Percentiles rank a stretch among this genome's conserved stretches.
Conservation (phyloP, 371 early-diverging fungal genomes). For the Catenaria anguillulae region DNA sequence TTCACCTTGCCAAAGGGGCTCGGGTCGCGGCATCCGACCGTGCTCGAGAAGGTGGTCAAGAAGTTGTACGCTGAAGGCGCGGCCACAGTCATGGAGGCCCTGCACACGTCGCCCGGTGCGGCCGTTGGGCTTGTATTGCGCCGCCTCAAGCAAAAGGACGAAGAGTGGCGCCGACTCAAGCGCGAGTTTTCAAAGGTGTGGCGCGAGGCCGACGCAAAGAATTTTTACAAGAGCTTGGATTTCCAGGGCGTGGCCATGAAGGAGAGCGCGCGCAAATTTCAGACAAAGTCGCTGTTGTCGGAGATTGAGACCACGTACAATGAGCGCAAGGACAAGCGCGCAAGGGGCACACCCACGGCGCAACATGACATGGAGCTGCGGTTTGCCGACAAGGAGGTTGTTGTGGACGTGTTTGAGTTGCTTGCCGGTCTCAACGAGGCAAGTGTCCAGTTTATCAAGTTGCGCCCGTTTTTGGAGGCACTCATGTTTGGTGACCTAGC, state of each 20-base stretch:
- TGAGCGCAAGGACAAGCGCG: conserved; percentile 6
- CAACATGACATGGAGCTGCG: conserved; percentile 5
- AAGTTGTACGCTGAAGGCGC: conserved; percentile 83
- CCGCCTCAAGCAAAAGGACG: conserved; percentile 93
- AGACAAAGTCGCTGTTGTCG: conserved; percentile 38
- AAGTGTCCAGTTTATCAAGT: background rate
- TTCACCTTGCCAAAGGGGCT: conserved; percentile 59
- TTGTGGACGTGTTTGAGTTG: background rate
- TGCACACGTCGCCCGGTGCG: conserved; percentile 81
- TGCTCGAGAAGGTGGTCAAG: conserved; percentile 78
- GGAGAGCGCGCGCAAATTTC: conserved; percentile 69
- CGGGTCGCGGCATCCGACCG: conserved; percentile 26
- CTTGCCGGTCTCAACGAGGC: background rate
- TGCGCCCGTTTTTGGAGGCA: background rate
- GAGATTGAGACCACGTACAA: conserved; percentile 48
- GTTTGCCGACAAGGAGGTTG: conserved; percentile 6
- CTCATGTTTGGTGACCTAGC: background rate
- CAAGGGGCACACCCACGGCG: conserved; percentile 10
- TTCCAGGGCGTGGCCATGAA: conserved; percentile 84
- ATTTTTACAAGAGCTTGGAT: conserved; percentile 94
- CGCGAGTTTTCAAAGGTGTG: conserved; percentile 89
- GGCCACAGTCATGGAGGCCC: conserved; percentile 74
- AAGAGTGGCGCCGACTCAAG: conserved; percentile 77
- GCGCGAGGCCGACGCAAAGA: conserved; percentile 84
- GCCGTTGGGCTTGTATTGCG: conserved; percentile 92